Base-by-base conservation (phyloP, 1,284 basidiomycete genomes). In the Boletus calvinii region DNA sequence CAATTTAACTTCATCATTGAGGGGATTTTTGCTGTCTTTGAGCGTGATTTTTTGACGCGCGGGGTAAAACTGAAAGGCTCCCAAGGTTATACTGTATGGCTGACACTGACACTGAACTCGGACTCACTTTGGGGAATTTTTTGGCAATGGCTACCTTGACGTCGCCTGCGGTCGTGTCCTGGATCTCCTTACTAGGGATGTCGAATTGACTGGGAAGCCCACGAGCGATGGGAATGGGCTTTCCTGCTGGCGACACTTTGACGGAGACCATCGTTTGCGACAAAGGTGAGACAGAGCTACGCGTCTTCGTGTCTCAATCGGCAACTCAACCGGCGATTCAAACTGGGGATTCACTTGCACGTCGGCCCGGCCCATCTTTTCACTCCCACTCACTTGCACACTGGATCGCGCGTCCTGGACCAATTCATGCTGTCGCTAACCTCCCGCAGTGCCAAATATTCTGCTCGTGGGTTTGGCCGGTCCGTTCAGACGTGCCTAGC, bases 1-100 rank as follows among this genome's bases (percentile, higher is more conserved):
- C 26, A 95, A 70, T 17, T 77, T 79, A 46, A 78, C 74, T 31
- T 84, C 81, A 55, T 93, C 88, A 4, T 78, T 73, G 10, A 91
- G 74, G 2, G 81, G 65, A 48, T 81, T 83, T 48, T 77, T 79
- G 31, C 85, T 81, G 41, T 77, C 80, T 52, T 80, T 81, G 12
- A 85, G 68, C 1, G 83, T 77, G 15, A 96, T 66, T 61, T 87
- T 87, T 68, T 96, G 93, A 31, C 93, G 81, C 50, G 80, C 72
- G 2, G 77, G 62, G 49, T 83, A 79, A 56, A 94, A 80, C 92
- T 94, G 43, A 29, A 44, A 43, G 17, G 5, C 4, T 4, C 9
- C 9, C 35, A 12, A 50, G n/a, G 46, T 52, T 20, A 48, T 18
- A 17, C 0, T 2, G 20, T 15, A 38, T 12, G 31, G 6, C 8